These are phyloP conservation scores for Lyophyllum atratum DNA, from an alignment of 768 basidiomycete genomes.

Conservation along the genomic window DNA sequence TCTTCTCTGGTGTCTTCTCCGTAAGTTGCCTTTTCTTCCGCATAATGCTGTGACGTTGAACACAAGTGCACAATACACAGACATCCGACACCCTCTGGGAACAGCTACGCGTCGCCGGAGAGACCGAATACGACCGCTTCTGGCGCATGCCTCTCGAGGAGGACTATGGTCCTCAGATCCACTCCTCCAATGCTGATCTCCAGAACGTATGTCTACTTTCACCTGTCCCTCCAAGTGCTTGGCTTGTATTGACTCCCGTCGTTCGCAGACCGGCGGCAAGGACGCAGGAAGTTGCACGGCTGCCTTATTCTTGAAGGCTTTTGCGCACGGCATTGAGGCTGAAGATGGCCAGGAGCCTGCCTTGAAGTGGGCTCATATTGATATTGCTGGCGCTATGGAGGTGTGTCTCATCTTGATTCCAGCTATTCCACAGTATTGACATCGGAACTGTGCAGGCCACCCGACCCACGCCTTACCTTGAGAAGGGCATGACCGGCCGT, in stretches of 20 bases:
- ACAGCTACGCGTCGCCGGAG: constrained; percentile 67
- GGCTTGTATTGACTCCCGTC: background rate
- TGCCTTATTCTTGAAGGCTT: constrained; percentile 84
- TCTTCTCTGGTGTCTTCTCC: constrained; percentile 78
- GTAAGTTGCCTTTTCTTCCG: constrained; percentile 37
- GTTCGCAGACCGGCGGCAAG: constrained; percentile 64
- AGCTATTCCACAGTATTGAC: background rate
- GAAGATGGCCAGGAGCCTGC: constrained; percentile 53
- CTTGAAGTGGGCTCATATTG: constrained; percentile 85
- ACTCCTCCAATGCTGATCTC: constrained; percentile 77
- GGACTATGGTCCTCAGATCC: constrained; percentile 76
- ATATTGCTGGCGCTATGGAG: constrained; percentile 83
- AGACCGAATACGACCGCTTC: constrained; percentile 77
- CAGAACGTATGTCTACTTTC: constrained; percentile 57
- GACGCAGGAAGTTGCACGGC: constrained; percentile 78
- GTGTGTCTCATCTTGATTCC: constrained; percentile 41
- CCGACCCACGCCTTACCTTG: constrained; percentile 59
- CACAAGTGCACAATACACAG: constrained; percentile 30
- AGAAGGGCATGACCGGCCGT: constrained; percentile 79
- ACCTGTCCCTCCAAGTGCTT: background rate
- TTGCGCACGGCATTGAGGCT: constrained; percentile 73
- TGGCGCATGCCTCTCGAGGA: constrained; percentile 92
- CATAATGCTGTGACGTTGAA: background rate
- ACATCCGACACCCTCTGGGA: constrained; percentile 77
- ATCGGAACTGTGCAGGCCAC: constrained; percentile 39